Conservation (phyloP, 2,329 filamentous ascomycete genomes). For the Cladosporium sp. region DNA sequence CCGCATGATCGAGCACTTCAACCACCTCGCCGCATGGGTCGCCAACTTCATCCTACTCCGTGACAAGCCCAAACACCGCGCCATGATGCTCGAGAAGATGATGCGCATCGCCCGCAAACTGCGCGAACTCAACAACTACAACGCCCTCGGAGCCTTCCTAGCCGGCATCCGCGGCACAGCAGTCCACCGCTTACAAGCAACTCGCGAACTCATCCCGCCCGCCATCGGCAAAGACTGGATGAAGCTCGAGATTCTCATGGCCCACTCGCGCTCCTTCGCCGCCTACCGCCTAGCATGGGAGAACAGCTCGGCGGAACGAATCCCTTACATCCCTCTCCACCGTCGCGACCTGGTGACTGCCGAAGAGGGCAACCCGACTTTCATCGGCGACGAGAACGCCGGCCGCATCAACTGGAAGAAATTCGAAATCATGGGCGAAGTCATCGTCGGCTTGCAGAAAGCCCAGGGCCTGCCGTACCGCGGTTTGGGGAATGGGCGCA, state of each 20-base stretch:
- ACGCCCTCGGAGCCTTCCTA: slow-evolving; percentile 86
- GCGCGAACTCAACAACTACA: slow-evolving; percentile 93
- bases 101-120: slow-evolving; percentile 83
- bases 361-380: slow-evolving; percentile 86
- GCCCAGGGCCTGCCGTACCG: slow-evolving; percentile 83
- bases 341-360: slow-evolving; percentile 85
- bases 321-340: slow-evolving; percentile 89
- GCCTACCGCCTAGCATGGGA: slow-evolving; percentile 97
- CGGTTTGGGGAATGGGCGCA: slow-evolving; percentile 44
- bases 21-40: slow-evolving; percentile 54
- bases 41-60: slow-evolving; percentile 63
- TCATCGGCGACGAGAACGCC: slow-evolving; percentile 56
- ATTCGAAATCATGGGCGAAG: slow-evolving; percentile 92
- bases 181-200: slow-evolving; percentile 77
- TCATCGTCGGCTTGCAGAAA: slow-evolving; percentile 83
- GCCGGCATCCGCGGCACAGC: slow-evolving; percentile 87
- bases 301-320: slow-evolving; percentile 82
- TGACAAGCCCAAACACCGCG: slow-evolving; percentile 93
- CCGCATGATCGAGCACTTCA: slow-evolving; percentile 82
- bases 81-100: slow-evolving; percentile 87
- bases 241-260: slow-evolving; percentile 85
- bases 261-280: slow-evolving; percentile 84
- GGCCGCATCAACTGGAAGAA: slow-evolving; percentile 91
- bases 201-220: slow-evolving; percentile 66
- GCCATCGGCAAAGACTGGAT: slow-evolving; percentile 79